A percentile compares a stretch with the other conserved stretches of the same genome.
These are phyloP conservation scores for Pythium grandisporangium DNA, from an alignment of 352 stramenopile species.

Conservation along the genomic window DNA sequence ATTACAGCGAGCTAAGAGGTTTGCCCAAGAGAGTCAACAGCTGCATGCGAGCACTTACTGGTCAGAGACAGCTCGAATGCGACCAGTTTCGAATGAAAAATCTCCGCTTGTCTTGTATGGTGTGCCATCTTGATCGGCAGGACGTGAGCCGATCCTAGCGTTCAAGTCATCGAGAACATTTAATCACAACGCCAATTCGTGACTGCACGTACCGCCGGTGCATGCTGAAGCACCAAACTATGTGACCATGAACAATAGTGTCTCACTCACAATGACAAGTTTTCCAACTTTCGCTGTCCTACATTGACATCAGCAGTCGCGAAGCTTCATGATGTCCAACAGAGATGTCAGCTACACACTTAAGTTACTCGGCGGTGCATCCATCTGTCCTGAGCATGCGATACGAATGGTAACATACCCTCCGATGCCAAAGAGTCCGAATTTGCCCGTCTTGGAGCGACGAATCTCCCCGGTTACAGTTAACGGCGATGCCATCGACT, in stretches of 20 bases:
- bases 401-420: slow-evolving; percentile 37
- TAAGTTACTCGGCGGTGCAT: too few species aligned
- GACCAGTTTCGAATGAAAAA: slow-evolving; percentile 40
- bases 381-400: too few species aligned
- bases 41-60: slow-evolving; percentile 28
- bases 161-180: too few species aligned
- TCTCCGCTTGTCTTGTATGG: slow-evolving; percentile 70
- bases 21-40: too few species aligned
- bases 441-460: slow-evolving; percentile 30
- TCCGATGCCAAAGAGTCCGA: slow-evolving; percentile 51
- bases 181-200: too few species aligned
- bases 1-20: too few species aligned
- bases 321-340: slow-evolving; percentile 6
- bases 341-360: not conserved
- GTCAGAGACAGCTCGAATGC: slow-evolving; percentile 59
- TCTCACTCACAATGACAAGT: slow-evolving; percentile 2
- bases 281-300: slow-evolving; percentile 1
- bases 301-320: slow-evolving; percentile 2
- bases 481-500: slow-evolving; percentile 35
- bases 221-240: too few species aligned
- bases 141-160: too few species aligned
- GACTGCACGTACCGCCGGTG: too few species aligned
- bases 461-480: slow-evolving; percentile 39
- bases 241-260: not conserved
- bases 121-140: not conserved